phyloP scores from a whole-genome alignment of 2,329 filamentous ascomycete genomes.

The Tolypocladium capitatum region DNA sequence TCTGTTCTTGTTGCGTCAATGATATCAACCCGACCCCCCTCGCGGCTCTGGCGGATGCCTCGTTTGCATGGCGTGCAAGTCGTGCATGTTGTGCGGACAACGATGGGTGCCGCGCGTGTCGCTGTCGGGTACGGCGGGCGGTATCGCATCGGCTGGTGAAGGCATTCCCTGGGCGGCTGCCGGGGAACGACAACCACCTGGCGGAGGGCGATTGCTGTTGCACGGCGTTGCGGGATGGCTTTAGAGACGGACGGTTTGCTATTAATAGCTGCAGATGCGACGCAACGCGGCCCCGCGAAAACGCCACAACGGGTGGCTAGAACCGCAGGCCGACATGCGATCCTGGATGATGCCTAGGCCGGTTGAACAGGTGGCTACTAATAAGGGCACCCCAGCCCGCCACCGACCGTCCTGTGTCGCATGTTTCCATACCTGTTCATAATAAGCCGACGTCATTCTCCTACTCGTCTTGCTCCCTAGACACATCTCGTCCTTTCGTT shows the following conservation, averaged over 20 bases:
- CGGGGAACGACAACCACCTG: too few species aligned
- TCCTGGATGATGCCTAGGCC: too few species aligned
- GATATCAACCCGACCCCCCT: neutral
- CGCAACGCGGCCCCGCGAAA: too few species aligned
- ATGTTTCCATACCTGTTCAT: neutral
- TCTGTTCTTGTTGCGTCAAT: neutral
- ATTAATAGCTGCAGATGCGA: too few species aligned
- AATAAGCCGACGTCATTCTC: neutral
- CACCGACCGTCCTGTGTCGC: neutral
- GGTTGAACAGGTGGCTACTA: too few species aligned
- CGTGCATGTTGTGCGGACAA: neutral
- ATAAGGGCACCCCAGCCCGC: too few species aligned
- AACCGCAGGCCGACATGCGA: too few species aligned
- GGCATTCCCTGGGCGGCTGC: too few species aligned
- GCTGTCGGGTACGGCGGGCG: neutral
- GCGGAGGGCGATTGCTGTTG: neutral
- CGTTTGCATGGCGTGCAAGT: neutral
- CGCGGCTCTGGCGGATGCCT: neutral
- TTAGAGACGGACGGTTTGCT: too few species aligned
- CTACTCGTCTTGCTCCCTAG: neutral
- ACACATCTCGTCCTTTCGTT: neutral
- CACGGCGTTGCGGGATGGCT: neutral
- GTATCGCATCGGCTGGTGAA: neutral
- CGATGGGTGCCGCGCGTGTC: neutral
- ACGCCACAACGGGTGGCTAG: too few species aligned